Conservation (phyloP, 2,329 filamentous ascomycete genomes). For the Botrytis medusae region DNA sequence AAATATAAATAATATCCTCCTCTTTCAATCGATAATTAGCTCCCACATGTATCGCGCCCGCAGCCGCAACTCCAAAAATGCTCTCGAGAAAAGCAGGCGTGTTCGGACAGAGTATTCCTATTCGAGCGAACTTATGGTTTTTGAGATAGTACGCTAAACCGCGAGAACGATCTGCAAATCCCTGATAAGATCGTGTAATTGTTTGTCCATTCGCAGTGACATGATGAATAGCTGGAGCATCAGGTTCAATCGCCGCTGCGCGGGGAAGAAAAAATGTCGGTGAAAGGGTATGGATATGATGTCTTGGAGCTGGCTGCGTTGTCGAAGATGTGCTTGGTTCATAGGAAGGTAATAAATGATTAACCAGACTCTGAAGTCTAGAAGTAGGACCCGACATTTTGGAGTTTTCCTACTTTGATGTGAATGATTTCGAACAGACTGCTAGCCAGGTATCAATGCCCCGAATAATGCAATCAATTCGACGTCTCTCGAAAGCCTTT, state of each 20-base stretch:
- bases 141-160: slow-evolving; percentile 86
- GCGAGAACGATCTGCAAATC: slow-evolving; percentile 80
- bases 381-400: slow-evolving; percentile 64
- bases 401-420: neutral
- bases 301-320: slow-evolving; percentile 28
- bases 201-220: slow-evolving; percentile 73
- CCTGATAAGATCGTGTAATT: slow-evolving; percentile 73
- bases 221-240: slow-evolving; percentile 83
- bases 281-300: slow-evolving; percentile 71
- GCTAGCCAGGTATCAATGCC: neutral
- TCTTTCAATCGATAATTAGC: slow-evolving; percentile 75
- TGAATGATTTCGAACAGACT: neutral
- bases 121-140: slow-evolving; percentile 69
- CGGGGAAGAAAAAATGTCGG: slow-evolving; percentile 86
- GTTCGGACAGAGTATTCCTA: slow-evolving; percentile 87
- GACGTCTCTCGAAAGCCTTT: neutral
- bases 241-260: slow-evolving; percentile 83
- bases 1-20: slow-evolving; percentile 88
- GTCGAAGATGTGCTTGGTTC: slow-evolving; percentile 24
- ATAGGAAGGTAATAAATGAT: slow-evolving; percentile 51
- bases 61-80: slow-evolving; percentile 83
- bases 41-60: slow-evolving; percentile 73
- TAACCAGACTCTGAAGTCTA: slow-evolving; percentile 58
- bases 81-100: slow-evolving; percentile 92
- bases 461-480: neutral